Conservation (phyloP, 768 basidiomycete species). For the Gloeophyllum trabeum region DNA sequence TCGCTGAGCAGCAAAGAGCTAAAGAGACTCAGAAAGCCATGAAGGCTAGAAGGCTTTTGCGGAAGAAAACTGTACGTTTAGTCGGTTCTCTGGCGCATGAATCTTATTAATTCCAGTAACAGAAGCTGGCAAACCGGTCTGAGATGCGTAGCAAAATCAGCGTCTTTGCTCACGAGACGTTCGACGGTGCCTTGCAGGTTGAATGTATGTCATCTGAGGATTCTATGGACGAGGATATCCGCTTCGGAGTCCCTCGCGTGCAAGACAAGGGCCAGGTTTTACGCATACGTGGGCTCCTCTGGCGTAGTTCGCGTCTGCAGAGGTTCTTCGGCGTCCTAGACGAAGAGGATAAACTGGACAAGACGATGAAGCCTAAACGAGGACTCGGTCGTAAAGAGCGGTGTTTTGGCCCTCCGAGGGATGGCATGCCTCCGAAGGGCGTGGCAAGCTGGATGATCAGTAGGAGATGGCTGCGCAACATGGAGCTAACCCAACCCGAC, state of each 20-base stretch:
- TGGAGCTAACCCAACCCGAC: conserved; percentile 34
- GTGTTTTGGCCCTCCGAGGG: conserved; percentile 40
- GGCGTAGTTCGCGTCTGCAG: conserved; percentile 58
- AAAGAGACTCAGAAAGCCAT: conserved; percentile 54
- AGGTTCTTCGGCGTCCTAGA: conserved; percentile 54
- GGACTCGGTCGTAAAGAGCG: conserved; percentile 48
- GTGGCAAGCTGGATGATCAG: conserved; percentile 71
- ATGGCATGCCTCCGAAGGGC: conserved; percentile 54
- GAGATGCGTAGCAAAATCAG: conserved; percentile 43
- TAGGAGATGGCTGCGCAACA: conserved; percentile 41
- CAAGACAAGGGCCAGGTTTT: conserved; percentile 25
- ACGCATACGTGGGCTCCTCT: conserved; percentile 45
- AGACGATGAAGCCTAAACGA: conserved; percentile 38
- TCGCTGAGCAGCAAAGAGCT: conserved; percentile 31
- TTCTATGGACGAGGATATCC: conserved; percentile 40
- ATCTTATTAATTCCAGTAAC: too few species aligned
- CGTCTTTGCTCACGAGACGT: conserved; percentile 47
- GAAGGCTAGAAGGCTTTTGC: conserved; percentile 44
- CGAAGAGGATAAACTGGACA: conserved; percentile 37
- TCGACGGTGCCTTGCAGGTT: conserved; percentile 58
- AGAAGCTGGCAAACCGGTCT: conserved; percentile 64
- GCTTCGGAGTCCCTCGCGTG: neutral
- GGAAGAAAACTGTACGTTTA: conserved; percentile 55
- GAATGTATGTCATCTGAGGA: conserved; percentile 82
- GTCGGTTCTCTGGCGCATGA: too few species aligned